A percentile compares a stretch with the other conserved stretches of the same genome.
phyloP scores from a whole-genome alignment of 1,284 basidiomycete species.

The Malassezia furfur region DNA sequence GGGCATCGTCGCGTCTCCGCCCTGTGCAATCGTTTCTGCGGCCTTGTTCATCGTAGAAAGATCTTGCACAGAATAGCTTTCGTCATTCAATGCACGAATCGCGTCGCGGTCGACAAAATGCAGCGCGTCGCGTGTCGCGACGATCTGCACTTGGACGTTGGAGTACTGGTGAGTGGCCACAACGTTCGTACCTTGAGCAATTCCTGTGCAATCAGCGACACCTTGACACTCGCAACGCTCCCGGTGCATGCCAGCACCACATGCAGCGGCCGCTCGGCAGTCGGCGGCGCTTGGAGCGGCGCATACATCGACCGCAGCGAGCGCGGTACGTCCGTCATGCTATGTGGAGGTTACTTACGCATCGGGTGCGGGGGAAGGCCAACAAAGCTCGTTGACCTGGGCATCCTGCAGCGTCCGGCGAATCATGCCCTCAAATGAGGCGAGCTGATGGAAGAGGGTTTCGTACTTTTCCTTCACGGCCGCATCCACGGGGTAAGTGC shows the following conservation, averaged over 20 bases:
- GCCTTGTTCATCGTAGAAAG: conserved; percentile 26
- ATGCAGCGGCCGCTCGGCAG: conserved; percentile 49
- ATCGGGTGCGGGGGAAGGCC: conserved; percentile 7
- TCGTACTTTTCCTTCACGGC: conserved; percentile 2
- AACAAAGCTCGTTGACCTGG: background rate
- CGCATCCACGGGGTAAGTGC: background rate
- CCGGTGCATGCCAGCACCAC: conserved; percentile 79
- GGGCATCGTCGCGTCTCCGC: background rate
- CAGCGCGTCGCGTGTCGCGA: conserved; percentile 67
- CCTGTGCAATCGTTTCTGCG: conserved; percentile 11
- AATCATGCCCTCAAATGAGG: background rate
- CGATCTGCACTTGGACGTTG: conserved; percentile 70
- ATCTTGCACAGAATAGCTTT: conserved; percentile 11
- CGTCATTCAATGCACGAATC: conserved; percentile 43
- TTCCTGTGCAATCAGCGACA: conserved; percentile 72
- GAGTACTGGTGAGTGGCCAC: conserved; percentile 18
- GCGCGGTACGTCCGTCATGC: conserved; percentile 16
- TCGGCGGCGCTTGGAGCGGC: conserved; percentile 25
- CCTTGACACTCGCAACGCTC: conserved; percentile 87
- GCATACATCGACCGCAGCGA: conserved; percentile 37
- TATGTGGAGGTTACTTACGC: conserved; percentile 1
- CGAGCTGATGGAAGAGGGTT: conserved; percentile 1
- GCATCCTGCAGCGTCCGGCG: conserved; percentile 2
- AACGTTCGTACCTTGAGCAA: conserved; percentile 52
- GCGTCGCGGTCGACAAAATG: conserved; percentile 63